Conservation (phyloP, 1,284 basidiomycete genomes). For the Pseudozyma hubeiensis region DNA sequence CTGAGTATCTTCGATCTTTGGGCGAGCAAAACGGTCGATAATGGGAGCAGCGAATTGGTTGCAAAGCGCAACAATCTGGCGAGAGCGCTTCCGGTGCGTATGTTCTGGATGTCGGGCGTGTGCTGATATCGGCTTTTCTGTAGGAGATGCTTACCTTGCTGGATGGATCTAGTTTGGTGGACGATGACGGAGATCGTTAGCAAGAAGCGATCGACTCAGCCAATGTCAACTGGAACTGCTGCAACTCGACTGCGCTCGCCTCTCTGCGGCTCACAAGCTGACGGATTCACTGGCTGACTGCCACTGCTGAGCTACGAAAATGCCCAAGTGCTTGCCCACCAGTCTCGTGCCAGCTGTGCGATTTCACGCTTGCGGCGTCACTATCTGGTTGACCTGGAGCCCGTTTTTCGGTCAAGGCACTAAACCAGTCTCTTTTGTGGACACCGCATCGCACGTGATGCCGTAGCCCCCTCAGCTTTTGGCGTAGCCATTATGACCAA, state of each 20-base stretch:
- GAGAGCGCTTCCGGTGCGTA: constrained; percentile 2
- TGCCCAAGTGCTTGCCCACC: constrained; percentile 17
- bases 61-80: constrained; percentile 4
- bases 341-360: constrained; percentile 10
- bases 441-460: neutral
- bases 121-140: constrained; percentile 12
- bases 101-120: constrained; percentile 2
- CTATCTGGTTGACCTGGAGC: neutral
- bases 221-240: constrained; percentile 12
- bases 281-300: constrained; percentile 4
- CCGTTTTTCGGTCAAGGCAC: neutral
- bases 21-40: neutral
- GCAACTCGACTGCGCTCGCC: neutral
- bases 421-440: neutral
- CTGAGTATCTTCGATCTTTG: neutral
- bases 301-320: constrained; percentile 6
- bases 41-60: neutral
- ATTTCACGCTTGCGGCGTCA: neutral
- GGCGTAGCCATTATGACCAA: neutral
- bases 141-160: constrained; percentile 45
- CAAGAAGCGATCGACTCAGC: constrained; percentile 26
- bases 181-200: constrained; percentile 51
- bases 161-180: constrained; percentile 50
- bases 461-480: neutral
- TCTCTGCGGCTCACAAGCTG: neutral